These are phyloP conservation scores for Globisporangium orthogonon DNA, from an alignment of 352 stramenopile genomes.

Conservation along the genomic window DNA sequence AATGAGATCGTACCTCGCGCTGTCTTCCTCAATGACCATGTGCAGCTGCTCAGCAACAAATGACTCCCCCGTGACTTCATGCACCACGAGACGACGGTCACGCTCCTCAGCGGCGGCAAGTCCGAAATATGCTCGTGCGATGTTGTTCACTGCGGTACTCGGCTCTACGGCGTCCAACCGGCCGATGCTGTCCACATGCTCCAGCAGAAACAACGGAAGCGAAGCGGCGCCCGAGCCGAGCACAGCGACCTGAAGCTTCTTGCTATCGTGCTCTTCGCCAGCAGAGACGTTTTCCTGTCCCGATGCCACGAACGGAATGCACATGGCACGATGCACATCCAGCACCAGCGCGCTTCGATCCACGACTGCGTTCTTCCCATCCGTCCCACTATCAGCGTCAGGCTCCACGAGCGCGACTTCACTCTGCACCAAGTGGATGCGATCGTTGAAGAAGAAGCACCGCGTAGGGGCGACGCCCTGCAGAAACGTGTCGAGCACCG, in stretches of 20 bases:
- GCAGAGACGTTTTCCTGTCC: slow-evolving; percentile 12
- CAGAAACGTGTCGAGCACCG: slow-evolving; percentile 57
- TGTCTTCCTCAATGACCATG: not conserved
- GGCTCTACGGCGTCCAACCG: slow-evolving; percentile 59
- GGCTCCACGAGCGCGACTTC: slow-evolving; percentile 37
- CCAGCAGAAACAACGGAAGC: slow-evolving; percentile 48
- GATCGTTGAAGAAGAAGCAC: slow-evolving; percentile 71
- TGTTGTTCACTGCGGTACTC: slow-evolving; percentile 28
- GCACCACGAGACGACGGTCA: slow-evolving; percentile 21
- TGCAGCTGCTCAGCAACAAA: slow-evolving; percentile 23
- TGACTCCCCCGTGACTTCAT: slow-evolving; percentile 36
- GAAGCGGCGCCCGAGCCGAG: slow-evolving; percentile 53
- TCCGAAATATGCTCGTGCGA: slow-evolving; percentile 43
- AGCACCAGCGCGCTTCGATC: slow-evolving; percentile 44
- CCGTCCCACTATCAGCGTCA: not conserved
- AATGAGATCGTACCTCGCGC: slow-evolving; percentile 29
- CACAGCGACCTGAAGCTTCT: slow-evolving; percentile 23
- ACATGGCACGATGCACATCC: slow-evolving; percentile 64
- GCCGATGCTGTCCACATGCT: slow-evolving; percentile 23
- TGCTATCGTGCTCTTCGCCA: not conserved
- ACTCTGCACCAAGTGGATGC: slow-evolving; percentile 65
- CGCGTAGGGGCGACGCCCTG: slow-evolving; percentile 27
- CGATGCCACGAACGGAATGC: slow-evolving; percentile 24
- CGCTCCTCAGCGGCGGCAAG: slow-evolving; percentile 18
- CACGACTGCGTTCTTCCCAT: slow-evolving; percentile 15